phyloP scores from a whole-genome alignment of 176 grass and related monocot genomes.

The Dactylis glomerata region DNA sequence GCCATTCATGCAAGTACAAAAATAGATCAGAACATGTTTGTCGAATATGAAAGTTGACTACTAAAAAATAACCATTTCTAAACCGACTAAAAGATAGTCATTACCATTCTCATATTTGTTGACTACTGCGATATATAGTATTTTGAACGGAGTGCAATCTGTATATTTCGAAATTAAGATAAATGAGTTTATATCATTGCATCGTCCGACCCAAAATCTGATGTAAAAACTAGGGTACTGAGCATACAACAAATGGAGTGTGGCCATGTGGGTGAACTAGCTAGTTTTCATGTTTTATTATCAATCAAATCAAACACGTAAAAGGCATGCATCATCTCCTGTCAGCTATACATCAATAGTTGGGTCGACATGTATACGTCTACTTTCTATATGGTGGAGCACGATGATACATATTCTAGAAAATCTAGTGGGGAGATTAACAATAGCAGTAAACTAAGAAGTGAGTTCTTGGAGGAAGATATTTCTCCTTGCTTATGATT shows the following conservation, averaged over 20 bases:
- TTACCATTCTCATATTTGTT: neutral
- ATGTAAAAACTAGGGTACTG: neutral
- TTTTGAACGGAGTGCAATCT: neutral
- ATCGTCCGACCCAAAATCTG: neutral
- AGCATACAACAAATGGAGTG: neutral
- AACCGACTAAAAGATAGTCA: neutral
- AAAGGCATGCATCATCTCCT: neutral
- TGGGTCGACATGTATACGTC: neutral
- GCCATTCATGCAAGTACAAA: neutral
- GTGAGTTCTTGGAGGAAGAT: neutral
- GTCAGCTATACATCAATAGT: neutral
- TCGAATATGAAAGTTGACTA: neutral
- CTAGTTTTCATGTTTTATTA: neutral
- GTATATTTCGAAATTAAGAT: neutral
- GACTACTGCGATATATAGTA: neutral
- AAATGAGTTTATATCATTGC: neutral
- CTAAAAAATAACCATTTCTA: neutral
- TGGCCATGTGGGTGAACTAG: too few species aligned
- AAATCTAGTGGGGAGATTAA: neutral
- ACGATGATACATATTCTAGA: neutral
- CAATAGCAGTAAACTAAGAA: neutral
- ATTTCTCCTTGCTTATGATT: slow-evolving; percentile 9
- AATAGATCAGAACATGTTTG: neutral
- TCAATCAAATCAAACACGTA: neutral
- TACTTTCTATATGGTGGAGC: neutral